phyloP scores from a whole-genome alignment of 257 asterid species.

The Solanum clarkiae region DNA sequence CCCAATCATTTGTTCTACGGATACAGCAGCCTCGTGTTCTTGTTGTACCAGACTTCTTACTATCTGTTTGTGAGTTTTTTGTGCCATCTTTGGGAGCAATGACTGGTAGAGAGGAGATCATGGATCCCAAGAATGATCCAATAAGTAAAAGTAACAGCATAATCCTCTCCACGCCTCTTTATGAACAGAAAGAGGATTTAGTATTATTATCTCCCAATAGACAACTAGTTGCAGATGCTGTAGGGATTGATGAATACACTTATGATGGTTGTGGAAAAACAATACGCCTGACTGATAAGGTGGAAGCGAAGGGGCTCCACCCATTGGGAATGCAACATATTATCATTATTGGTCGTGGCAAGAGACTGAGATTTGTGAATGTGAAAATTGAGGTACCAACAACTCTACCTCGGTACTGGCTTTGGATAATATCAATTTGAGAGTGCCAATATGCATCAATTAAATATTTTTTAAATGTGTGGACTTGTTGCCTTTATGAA shows the following conservation, averaged over 20 bases:
- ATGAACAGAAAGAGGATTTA: constrained; percentile 68
- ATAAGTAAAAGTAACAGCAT: constrained; percentile 55
- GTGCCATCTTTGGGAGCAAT: constrained; percentile 90
- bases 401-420: background rate
- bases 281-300: constrained; percentile 47
- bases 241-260: constrained; percentile 67
- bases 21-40: constrained; percentile 95
- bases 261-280: constrained; percentile 96
- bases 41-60: constrained; percentile 89
- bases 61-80: constrained; percentile 84
- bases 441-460: background rate
- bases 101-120: constrained; percentile 95
- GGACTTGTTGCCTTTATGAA: background rate
- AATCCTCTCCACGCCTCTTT: constrained; percentile 44
- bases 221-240: constrained; percentile 77
- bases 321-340: constrained; percentile 46
- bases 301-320: constrained; percentile 42
- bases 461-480: background rate
- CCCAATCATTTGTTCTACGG: constrained; percentile 86
- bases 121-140: constrained; percentile 91
- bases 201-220: constrained; percentile 66
- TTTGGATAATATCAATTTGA: background rate
- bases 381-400: constrained; percentile 80
- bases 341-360: constrained; percentile 82
- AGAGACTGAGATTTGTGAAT: constrained; percentile 74